Evolutionary conservation across 441 rosid species (phyloP), one percentile per base, ranked within the genome.

Genomic region (Adansonia rubrostipa): DNA sequence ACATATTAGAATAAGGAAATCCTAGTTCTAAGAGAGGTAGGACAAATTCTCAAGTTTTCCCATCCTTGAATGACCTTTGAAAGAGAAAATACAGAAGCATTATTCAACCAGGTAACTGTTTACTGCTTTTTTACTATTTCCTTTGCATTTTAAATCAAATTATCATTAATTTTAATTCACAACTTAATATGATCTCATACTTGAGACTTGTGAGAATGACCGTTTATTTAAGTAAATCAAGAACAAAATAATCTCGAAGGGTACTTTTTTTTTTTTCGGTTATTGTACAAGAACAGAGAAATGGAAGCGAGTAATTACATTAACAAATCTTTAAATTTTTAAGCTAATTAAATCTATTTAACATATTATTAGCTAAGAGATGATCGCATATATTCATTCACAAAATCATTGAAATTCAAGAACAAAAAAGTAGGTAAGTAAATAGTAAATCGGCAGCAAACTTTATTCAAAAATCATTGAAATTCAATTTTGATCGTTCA

Each of bases 401-500:
- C 33, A 28, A 28, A 1, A 28, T 28, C 33, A 2, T 28, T 28
- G 33, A 28, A 28, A 28, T 28, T 28, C 33, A 28, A 28, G 33
- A 28, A 28, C 33, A 28, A 28, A 28, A 28, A 28, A 28, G 33
- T 2, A 28, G 33, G 33, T 2, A 7, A 58, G 19, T 10, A 11
- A 20, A 51, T 50, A 13, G 69, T 9, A 28, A 70, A 20, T 6
- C 15, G 13, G 56, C 36, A 44, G 9, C 24, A 20, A 28, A 6
- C 33, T 57, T 74, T 60, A 57, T 40, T 57, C 56, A 44, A 14
- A 74, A 61, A 22, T 9, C 54, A 45, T 60, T 9, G 44, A 45
- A 19, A 74, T 20, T 47, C 77, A 60, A 74, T 44, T 73, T 17
- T 28, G 9, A 33, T 73, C 14, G 11, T 56, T 40, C n/a, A 42